Base-by-base conservation (phyloP, 2,329 filamentous ascomycete species). In the Akanthomyces muscarius region DNA sequence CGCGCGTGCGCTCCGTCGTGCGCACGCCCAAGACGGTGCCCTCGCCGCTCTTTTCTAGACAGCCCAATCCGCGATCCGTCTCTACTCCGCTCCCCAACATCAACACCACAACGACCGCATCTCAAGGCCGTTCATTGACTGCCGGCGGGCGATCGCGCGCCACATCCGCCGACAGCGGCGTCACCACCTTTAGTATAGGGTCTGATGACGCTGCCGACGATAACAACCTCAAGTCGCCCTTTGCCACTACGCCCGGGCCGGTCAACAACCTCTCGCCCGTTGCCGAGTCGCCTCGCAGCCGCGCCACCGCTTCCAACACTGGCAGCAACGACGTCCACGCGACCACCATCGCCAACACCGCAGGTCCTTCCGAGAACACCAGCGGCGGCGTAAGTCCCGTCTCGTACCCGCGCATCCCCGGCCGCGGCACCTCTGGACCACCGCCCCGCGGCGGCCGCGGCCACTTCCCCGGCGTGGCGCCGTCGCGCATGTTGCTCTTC, bases 241-340 rank as follows among this genome's bases (percentile, higher is more conserved):
- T 65, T 5, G 59, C 67, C 7, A 65, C 67, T 1, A 66, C 65
- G 21, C 65, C 67, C 10, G 66, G 69, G 28, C 63, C 62, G 56
- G 71, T 64, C 59, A 70, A 65, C 62, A 76, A 73, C 51, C 73
- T 84, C 5, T 81, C 82, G 0, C 82, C 81, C 1, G 81, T 84
- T 6, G 73, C 72, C 14, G 81, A 84, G 67, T 81, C 79, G 0
- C 80, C 80, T 3, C 70, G 70, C 16, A 71, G 73, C 74, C 16
- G 73, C 74, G 30, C 36, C 14, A 42, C 47, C 18, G 56, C 45
- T 5, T 38, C 41, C 21, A 36, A 41, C 25, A 38, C 48, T 4
- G 38, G n/a, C 30, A 56, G 62, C 41, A 55, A 47, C 23, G n/a
- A 52, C 4, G 16, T 11, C 11, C 16, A 36, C 33, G 8, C 33